Base-by-base conservation (phyloP, 2,329 filamentous ascomycete genomes). In the Trichoderma semiorbis region DNA sequence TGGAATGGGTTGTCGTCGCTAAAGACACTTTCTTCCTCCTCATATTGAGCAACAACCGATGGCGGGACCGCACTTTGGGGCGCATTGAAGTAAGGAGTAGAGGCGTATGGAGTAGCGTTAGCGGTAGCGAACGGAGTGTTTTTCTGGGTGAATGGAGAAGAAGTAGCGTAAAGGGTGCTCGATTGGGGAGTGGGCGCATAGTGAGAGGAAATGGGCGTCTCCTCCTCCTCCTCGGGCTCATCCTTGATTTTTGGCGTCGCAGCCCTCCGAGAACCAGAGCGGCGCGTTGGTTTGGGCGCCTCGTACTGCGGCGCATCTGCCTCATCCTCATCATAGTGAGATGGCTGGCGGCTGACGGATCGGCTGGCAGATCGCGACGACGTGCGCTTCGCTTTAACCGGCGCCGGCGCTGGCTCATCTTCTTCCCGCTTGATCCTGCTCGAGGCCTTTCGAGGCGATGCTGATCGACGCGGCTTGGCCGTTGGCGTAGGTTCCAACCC, bases 1-100 rank as follows among this genome's bases (percentile, higher is more conserved):
- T 98, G 95, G 79, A 98, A 98, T 0, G 95, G 95, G 77, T 98
- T 98, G 69, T 98, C 94, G 75, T 91, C 88, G 1, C 92, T 94
- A 81, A 98, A 98, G 36, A 92, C 91, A 77, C 87, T 92, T 39
- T 75, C 73, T 39, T 88, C 87, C 7, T 87, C 85, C 50, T 84
- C 82, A 26, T 74, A 70, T 32, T 69, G 6, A 55, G 73, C 26
- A 11, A 43, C 28, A 11, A 58, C 28, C 3, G 66, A 43, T n/a
- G 21, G 55, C 2, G 30, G 28, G 1, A 28, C 26, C 7, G 66
- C 39, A 34, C 28, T 43, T 18, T 69, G 26, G 12, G 43, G 55
- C n/a, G 66, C 57, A 61, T 39, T 24, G 12, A 32, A 60, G 30
- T 68, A 68, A 26, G 65, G 62, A 24, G 62, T 65, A 6, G 62